These are phyloP conservation scores for Saturnispora quitensis DNA, from an alignment of 805 yeast genomes.

Conservation along the genomic window DNA sequence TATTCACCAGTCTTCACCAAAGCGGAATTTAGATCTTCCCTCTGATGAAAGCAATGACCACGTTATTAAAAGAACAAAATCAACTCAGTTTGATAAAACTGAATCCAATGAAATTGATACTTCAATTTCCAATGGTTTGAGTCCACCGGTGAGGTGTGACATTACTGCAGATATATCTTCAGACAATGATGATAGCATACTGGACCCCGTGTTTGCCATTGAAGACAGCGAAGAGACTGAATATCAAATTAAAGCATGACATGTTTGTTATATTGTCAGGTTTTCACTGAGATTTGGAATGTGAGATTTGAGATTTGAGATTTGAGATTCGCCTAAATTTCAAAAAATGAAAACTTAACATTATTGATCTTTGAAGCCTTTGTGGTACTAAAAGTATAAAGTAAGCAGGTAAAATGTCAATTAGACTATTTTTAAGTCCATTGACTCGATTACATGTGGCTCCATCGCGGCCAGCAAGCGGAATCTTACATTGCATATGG, in stretches of 20 bases:
- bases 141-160: background rate
- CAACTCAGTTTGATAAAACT: background rate
- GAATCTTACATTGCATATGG: background rate
- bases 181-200: background rate
- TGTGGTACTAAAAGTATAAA: background rate
- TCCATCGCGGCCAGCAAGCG: background rate
- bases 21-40: background rate
- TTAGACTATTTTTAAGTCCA: background rate
- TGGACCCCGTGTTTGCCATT: background rate
- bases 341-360: background rate
- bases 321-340: background rate
- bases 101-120: background rate
- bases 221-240: background rate
- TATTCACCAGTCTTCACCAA: slow-evolving; percentile 6
- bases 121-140: background rate
- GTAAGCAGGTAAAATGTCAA: background rate
- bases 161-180: background rate
- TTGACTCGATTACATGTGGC: background rate
- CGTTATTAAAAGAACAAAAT: slow-evolving; percentile 3
- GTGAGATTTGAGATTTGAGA: background rate
- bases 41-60: background rate
- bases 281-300: too few relatives aligned
- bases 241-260: background rate
- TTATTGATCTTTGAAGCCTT: background rate
- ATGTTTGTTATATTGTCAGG: background rate